Evolutionary conservation across 2,329 filamentous ascomycete species (phyloP).

Genomic region (Pestalotiopsis sp.): DNA sequence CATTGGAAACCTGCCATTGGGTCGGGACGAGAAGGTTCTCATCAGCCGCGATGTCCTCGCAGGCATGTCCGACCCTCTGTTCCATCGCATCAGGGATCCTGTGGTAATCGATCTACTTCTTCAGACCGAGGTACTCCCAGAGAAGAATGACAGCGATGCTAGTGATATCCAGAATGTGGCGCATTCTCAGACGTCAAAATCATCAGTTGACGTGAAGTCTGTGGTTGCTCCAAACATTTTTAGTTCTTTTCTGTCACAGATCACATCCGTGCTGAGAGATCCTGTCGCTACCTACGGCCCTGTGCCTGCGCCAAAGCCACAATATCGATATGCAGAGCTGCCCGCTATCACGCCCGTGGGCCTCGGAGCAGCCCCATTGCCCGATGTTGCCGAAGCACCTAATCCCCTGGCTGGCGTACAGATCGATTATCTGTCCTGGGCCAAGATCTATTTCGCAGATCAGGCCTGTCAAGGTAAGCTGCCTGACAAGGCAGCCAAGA

Average conservation of each 20-base stretch:
- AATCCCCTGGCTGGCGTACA: conserved; percentile 39
- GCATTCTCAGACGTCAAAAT: conserved; percentile 27
- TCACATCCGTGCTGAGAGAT: conserved; percentile 53
- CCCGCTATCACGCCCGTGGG: conserved; percentile 57
- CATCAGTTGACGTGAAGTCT: conserved; percentile 23
- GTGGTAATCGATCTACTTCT: conserved; percentile 75
- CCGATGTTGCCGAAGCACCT: conserved; percentile 63
- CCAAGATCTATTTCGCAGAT: conserved; percentile 70
- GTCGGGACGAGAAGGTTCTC: conserved; percentile 85
- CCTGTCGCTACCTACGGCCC: conserved; percentile 40
- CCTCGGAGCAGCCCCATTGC: conserved; percentile 68
- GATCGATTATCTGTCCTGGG: conserved; percentile 64
- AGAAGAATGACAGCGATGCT: conserved; percentile 20
- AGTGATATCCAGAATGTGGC: conserved; percentile 30
- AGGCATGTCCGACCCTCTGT: conserved; percentile 80
- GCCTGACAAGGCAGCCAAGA: conserved; percentile 51
- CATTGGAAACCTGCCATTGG: conserved; percentile 79
- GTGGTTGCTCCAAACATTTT: conserved; percentile 31
- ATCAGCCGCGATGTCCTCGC: conserved; percentile 76
- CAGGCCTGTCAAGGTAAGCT: conserved; percentile 66
- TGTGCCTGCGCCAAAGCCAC: conserved; percentile 30
- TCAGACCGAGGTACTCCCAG: conserved; percentile 43
- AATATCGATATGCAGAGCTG: conserved; percentile 48
- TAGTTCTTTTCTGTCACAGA: conserved; percentile 45
- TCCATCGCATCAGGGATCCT: conserved; percentile 75